A percentile compares a stretch with the other conserved stretches of the same genome.
phyloP scores from a whole-genome alignment of 805 yeast genomes.

The Vanderwaltozyma polyspora region DNA sequence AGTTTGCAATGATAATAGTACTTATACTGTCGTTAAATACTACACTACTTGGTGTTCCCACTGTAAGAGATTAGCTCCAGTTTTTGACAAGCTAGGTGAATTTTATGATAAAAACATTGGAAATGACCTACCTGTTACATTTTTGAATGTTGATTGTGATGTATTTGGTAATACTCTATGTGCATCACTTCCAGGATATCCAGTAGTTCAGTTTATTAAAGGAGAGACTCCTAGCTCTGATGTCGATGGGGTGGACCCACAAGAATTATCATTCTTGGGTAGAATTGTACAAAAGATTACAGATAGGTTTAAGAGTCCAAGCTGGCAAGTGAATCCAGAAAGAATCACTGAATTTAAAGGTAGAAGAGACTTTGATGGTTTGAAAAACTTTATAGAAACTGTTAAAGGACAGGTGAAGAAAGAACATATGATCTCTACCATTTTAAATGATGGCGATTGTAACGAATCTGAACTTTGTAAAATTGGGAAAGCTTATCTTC shows the following conservation, averaged over 20 bases:
- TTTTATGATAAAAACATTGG: constrained; percentile 18
- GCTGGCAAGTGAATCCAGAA: constrained; percentile 18
- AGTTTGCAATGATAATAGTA: constrained; percentile 12
- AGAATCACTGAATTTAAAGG: constrained; percentile 50
- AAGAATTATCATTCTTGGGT: constrained; percentile 1
- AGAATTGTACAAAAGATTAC: constrained; percentile 1
- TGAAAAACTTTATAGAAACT: constrained; percentile 40
- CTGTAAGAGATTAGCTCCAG: constrained; percentile 48
- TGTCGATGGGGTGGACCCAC: neutral
- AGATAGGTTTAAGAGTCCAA: constrained; percentile 8
- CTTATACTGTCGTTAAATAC: constrained; percentile 27
- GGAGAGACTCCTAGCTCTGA: constrained; percentile 29
- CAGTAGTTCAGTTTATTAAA: constrained; percentile 48
- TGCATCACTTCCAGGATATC: constrained; percentile 40
- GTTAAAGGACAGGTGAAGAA: constrained; percentile 9
- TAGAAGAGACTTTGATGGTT: constrained; percentile 34
- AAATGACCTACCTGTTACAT: constrained; percentile 11
- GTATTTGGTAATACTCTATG: constrained; percentile 24
- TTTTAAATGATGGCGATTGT: constrained; percentile 17
- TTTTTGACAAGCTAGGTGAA: constrained; percentile 39
- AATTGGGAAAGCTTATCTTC: constrained; percentile 9
- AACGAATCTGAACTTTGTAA: constrained; percentile 5
- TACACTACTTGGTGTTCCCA: constrained; percentile 69
- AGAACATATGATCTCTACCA: constrained; percentile 6
- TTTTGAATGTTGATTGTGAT: constrained; percentile 26